Evolutionary conservation across 2,329 filamentous ascomycete species (phyloP), one percentile per base, ranked within the genome.

Genomic region (Waltergamsia citrina): DNA sequence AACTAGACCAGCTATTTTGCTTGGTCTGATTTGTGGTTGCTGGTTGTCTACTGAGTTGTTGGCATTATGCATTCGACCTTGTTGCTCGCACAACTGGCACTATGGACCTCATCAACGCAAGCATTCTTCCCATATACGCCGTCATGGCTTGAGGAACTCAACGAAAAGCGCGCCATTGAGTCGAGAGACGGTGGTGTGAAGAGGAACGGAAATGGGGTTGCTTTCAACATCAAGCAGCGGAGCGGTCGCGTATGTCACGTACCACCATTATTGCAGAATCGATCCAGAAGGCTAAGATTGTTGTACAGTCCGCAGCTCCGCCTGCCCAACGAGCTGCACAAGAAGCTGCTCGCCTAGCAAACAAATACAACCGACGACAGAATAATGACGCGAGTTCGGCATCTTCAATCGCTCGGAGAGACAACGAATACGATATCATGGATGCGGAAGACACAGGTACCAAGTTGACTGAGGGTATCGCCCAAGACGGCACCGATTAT

Each of bases 401-500:
- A n/a, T 24, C n/a, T 8, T 24, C 22, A 8, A 24, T 56, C 17
- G 44, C 40, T 5, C 61, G 53, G 38, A 59, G 70, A 41, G 52
- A 51, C 12, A 73, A 71, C 43, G 47, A 54, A 3, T 77, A 68
- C 44, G 46, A 55, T 3, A 51, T 76, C 10, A 59, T 66, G 42
- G 46, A 60, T 17, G 70, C 74, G 1, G 52, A 46, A 9, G 48
- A 61, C 2, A 62, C 74, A 1, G 56, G 59, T 1, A 54, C 58
- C 11, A 51, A 63, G 21, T 60, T 71, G 43, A 68, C 67, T 26
- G 65, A 62, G 8, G 73, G 74, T 8, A 61, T 82, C 35, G 54
- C 71, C 46, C 77, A 82, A 48, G 76, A 81, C 48, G 77, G 76
- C 12, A 71, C 69, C 12, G 78, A 82, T 47, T 77, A 69, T 43